phyloP scores from a whole-genome alignment of 495 filamentous ascomycete genomes.

The Pyrenula aspistea region DNA sequence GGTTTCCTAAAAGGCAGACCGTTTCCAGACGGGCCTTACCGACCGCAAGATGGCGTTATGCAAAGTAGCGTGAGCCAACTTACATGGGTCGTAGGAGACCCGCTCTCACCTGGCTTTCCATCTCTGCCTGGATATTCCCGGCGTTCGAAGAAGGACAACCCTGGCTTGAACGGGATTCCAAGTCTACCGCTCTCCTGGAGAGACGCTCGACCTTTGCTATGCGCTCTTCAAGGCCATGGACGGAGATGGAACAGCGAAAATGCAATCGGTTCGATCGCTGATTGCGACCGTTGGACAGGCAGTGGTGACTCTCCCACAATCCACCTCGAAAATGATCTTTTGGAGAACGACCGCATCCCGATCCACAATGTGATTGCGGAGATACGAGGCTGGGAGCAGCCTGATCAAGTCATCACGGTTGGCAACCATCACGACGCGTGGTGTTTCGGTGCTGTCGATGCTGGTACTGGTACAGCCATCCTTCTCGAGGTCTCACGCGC shows the following conservation, averaged over 20 bases:
- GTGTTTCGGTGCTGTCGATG: constrained; percentile 78
- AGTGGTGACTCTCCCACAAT: constrained; percentile 63
- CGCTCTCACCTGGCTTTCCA: constrained; percentile 79
- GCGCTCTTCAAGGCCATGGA: constrained; percentile 67
- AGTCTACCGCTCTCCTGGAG: constrained; percentile 80
- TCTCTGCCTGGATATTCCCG: constrained; percentile 54
- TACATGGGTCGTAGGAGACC: constrained; percentile 75
- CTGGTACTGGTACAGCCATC: constrained; percentile 81
- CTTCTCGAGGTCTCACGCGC: constrained; percentile 78
- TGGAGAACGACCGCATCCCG: constrained; percentile 66
- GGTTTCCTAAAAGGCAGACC: constrained; percentile 51
- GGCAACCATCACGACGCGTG: constrained; percentile 92
- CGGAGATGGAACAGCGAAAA: constrained; percentile 57
- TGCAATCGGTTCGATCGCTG: constrained; percentile 60
- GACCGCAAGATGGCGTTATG: constrained; percentile 72
- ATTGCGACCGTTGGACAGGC: constrained; percentile 66
- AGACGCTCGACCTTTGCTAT: constrained; percentile 71
- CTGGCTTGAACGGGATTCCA: constrained; percentile 69
- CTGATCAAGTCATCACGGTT: constrained; percentile 75
- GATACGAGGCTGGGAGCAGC: constrained; percentile 68
- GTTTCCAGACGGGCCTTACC: constrained; percentile 60
- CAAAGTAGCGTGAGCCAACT: constrained; percentile 71
- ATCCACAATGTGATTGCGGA: constrained; percentile 85
- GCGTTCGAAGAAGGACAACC: constrained; percentile 53
- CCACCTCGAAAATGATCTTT: constrained; percentile 73